Evolutionary conservation across 2,329 filamentous ascomycete genomes (phyloP).

Genomic region (Incumbomyces delicatus): DNA sequence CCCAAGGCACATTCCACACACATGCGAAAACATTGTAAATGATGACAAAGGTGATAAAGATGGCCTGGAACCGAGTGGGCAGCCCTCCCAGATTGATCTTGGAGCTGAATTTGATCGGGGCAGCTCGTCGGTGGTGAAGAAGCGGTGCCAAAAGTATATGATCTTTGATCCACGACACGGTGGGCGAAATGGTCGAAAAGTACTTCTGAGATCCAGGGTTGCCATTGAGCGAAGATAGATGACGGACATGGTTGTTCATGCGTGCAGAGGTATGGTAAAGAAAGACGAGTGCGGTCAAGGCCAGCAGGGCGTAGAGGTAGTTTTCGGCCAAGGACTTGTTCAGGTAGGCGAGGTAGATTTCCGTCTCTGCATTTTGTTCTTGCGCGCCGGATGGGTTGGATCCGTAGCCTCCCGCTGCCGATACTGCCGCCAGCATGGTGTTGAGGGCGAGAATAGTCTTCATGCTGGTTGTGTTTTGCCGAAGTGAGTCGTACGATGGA

Average conservation of each 20-base stretch:
- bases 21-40: constrained; percentile 42
- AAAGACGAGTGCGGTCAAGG: constrained; percentile 53
- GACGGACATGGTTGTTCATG: constrained; percentile 59
- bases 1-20: constrained; percentile 36
- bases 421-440: background rate
- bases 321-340: constrained; percentile 52
- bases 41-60: constrained; percentile 33
- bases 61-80: constrained; percentile 36
- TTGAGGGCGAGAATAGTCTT: background rate
- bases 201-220: constrained; percentile 59
- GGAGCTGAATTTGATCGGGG: constrained; percentile 34
- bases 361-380: constrained; percentile 18
- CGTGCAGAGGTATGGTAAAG: constrained; percentile 56
- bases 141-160: constrained; percentile 47
- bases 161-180: constrained; percentile 59
- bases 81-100: constrained; percentile 37
- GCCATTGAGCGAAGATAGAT: constrained; percentile 65
- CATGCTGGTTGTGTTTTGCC: background rate
- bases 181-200: constrained; percentile 50
- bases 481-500: background rate
- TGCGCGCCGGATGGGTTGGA: background rate
- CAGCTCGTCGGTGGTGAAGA: constrained; percentile 35
- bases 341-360: constrained; percentile 22
- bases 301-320: constrained; percentile 54
- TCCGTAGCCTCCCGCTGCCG: constrained; percentile 5